Percentiles rank a stretch among this genome's conserved stretches.
phyloP scores from a whole-genome alignment of 352 stramenopile genomes.

The Bremia lactucae region DNA sequence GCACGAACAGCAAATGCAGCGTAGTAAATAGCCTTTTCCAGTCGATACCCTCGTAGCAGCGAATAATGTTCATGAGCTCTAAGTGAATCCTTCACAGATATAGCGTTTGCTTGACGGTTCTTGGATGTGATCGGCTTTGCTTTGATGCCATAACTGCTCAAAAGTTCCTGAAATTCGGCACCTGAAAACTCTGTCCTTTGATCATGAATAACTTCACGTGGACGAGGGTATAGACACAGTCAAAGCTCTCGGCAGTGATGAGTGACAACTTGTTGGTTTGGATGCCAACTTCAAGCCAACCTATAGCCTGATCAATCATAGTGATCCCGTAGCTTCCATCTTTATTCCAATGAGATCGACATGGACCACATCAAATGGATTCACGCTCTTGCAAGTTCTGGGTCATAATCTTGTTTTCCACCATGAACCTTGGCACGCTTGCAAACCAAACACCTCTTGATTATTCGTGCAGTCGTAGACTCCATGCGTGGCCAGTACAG shows the following conservation, averaged over 20 bases:
- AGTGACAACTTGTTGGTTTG: background rate
- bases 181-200: constrained; percentile 1
- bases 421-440: background rate
- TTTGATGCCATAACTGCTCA: constrained; percentile 1
- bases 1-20: no score
- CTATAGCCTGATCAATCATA: background rate
- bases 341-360: no score
- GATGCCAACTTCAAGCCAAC: constrained; percentile 4
- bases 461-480: no score
- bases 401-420: constrained; percentile 2
- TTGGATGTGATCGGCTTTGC: background rate
- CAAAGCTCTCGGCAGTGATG: background rate
- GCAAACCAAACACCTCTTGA: no score
- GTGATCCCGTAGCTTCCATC: background rate
- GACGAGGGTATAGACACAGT: constrained; percentile 5
- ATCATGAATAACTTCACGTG: constrained; percentile 1
- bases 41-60: no score
- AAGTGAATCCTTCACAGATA: constrained; percentile 1
- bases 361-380: background rate
- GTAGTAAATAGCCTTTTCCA: no score
- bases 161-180: no score
- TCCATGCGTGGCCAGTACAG: constrained; percentile 9
- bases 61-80: no score
- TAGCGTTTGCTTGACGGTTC: background rate
- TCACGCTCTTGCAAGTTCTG: background rate